Conservation (phyloP, 306 rosid species). For the Quercus berberidifolia region DNA sequence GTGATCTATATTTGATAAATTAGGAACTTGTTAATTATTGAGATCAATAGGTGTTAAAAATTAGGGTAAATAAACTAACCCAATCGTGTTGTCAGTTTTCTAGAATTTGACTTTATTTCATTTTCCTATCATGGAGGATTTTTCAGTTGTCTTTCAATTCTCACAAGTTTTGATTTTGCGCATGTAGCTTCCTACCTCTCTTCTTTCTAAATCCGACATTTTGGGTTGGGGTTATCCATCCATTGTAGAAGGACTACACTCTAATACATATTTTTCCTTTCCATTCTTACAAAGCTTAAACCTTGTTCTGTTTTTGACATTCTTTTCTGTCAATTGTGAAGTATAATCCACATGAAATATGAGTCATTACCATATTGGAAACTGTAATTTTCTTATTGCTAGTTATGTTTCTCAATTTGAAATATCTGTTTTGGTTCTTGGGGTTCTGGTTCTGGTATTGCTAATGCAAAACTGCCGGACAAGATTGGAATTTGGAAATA, state of each 20-base stretch:
- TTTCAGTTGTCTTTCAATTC: too few species aligned
- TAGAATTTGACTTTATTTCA: background rate
- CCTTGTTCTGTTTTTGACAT: background rate
- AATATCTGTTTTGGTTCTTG: background rate
- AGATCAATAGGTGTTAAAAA: too few species aligned
- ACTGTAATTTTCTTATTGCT: background rate
- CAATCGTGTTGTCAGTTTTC: too few species aligned
- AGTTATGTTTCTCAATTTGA: background rate
- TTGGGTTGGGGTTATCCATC: background rate
- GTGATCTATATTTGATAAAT: background rate
- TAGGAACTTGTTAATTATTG: background rate
- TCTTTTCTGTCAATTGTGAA: background rate
- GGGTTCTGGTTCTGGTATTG: background rate
- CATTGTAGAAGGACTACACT: background rate
- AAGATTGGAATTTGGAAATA: background rate
- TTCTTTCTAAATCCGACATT: background rate
- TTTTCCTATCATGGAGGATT: too few species aligned
- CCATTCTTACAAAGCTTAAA: background rate
- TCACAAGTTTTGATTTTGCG: background rate
- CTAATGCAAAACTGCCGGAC: background rate
- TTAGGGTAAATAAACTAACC: too few species aligned
- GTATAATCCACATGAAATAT: background rate
- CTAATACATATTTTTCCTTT: background rate
- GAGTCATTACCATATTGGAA: background rate
- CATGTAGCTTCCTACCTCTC: background rate